These are phyloP conservation scores for Mariannaea sp. DNA, from an alignment of 2,329 filamentous ascomycete species.

Conservation along the genomic window DNA sequence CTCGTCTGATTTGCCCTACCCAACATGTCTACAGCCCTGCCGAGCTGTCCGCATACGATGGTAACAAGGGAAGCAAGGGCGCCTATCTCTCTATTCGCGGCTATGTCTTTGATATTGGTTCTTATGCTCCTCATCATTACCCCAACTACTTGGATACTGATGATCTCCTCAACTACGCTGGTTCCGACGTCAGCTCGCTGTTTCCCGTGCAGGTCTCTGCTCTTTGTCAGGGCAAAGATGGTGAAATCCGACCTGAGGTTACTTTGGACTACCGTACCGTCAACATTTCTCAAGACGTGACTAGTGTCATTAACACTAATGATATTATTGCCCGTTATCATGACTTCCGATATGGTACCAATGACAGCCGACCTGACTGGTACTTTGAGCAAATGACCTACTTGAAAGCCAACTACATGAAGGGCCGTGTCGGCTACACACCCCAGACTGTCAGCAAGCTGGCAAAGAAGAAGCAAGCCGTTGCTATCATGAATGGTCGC, in stretches of 20 bases:
- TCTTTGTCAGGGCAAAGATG: constrained; percentile 79
- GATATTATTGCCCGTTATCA: constrained; percentile 84
- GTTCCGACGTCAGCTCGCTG: constrained; percentile 81
- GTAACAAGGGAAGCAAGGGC: constrained; percentile 62
- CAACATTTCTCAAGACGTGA: constrained; percentile 74
- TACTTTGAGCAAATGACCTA: constrained; percentile 86
- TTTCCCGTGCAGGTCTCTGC: constrained; percentile 96
- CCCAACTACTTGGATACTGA: constrained; percentile 56
- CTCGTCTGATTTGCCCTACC: constrained; percentile 84
- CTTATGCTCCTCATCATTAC: constrained; percentile 79
- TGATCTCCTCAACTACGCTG: constrained; percentile 80
- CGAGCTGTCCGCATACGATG: constrained; percentile 76
- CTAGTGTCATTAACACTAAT: constrained; percentile 64
- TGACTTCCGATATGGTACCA: constrained; percentile 85
- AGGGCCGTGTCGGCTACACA: constrained; percentile 86
- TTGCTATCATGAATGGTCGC: constrained; percentile 77
- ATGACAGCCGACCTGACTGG: constrained; percentile 87
- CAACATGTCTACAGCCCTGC: constrained; percentile 83
- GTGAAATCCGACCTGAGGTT: constrained; percentile 69
- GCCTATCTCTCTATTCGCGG: constrained; percentile 86
- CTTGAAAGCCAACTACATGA: constrained; percentile 78
- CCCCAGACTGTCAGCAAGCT: constrained; percentile 75
- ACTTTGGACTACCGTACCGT: constrained; percentile 80
- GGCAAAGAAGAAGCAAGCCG: constrained; percentile 64
- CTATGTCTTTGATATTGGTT: constrained; percentile 80